Conservation (phyloP, 345 rosid genomes). For the Isatis tinctoria region DNA sequence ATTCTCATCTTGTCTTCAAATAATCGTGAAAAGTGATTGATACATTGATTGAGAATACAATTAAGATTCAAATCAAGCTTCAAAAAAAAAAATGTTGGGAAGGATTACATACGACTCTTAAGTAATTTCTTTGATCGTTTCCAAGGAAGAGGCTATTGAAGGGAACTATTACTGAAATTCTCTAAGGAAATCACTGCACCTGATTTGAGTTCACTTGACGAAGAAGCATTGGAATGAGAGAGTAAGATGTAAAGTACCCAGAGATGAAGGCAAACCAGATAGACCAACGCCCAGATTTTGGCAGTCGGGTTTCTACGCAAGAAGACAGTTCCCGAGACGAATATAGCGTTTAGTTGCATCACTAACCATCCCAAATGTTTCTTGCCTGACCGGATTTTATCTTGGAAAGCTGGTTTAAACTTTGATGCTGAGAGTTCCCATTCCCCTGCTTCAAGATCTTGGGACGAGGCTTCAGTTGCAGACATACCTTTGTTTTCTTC, state of each 20-base stretch:
- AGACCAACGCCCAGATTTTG: conserved; percentile 61
- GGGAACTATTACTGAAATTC: conserved; percentile 57
- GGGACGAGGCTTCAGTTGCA: conserved; percentile 34
- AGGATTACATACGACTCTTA: background rate
- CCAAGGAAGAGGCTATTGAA: background rate
- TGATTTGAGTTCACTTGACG: conserved; percentile 46
- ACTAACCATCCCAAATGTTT: conserved; percentile 67
- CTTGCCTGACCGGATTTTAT: conserved; percentile 61
- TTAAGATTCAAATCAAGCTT: conserved; percentile 4
- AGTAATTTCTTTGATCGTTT: background rate
- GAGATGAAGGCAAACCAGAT: conserved; percentile 75
- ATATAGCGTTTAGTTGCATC: conserved; percentile 65
- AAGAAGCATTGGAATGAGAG: conserved; percentile 40
- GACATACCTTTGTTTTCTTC: conserved; percentile 55
- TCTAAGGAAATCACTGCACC: conserved; percentile 76
- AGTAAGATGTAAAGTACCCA: conserved; percentile 85
- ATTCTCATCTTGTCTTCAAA: conserved; percentile 8
- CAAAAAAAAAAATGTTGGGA: background rate
- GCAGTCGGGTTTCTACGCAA: conserved; percentile 72
- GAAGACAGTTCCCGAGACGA: conserved; percentile 68
- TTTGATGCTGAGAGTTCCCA: conserved; percentile 54
- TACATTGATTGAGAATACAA: conserved; percentile 18
- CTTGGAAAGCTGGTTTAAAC: conserved; percentile 50
- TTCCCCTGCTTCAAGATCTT: conserved; percentile 63
- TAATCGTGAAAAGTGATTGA: background rate